Conservation (phyloP, 371 early-diverging fungal species). For the Mucor indicus region DNA sequence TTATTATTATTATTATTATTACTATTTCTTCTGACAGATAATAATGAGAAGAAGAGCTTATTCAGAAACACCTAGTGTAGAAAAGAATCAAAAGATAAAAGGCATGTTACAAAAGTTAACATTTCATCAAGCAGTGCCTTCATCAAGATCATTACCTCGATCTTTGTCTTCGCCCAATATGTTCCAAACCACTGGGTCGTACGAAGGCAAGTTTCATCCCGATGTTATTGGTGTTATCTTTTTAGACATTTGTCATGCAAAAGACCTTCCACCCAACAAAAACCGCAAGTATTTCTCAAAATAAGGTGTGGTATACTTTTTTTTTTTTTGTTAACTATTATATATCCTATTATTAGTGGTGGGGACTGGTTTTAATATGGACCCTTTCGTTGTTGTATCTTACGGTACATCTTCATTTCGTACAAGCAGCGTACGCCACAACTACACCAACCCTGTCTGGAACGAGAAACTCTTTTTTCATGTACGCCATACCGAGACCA, state of each 20-base stretch:
- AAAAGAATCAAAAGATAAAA: too few relatives aligned
- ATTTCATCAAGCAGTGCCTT: too few relatives aligned
- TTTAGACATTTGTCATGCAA: slow-evolving; percentile 52
- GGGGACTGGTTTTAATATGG: slow-evolving; percentile 63
- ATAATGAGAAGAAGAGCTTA: too few relatives aligned
- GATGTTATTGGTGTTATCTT: slow-evolving; percentile 48
- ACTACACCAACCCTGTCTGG: slow-evolving; percentile 58
- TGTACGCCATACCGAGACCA: slow-evolving; percentile 42
- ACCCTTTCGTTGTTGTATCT: slow-evolving; percentile 70
- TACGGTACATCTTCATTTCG: slow-evolving; percentile 63
- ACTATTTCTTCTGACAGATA: too few relatives aligned
- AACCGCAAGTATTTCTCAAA: slow-evolving; percentile 25
- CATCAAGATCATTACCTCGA: too few relatives aligned
- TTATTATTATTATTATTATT: too few relatives aligned
- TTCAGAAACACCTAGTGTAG: too few relatives aligned
- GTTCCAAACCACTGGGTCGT: too few relatives aligned
- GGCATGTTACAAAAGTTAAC: too few relatives aligned
- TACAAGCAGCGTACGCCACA: slow-evolving; percentile 55
- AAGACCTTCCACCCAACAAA: slow-evolving; percentile 46
- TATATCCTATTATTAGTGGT: slow-evolving; percentile 27
- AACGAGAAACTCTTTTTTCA: slow-evolving; percentile 58
- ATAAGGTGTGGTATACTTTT: too few relatives aligned
- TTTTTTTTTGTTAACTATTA: too few relatives aligned
- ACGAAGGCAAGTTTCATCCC: slow-evolving; percentile 14
- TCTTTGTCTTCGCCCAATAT: too few relatives aligned